Evolutionary conservation across 75 land plant species (phyloP), one percentile per base, ranked within the genome.

Genomic region (Ceratopteris richardii): DNA sequence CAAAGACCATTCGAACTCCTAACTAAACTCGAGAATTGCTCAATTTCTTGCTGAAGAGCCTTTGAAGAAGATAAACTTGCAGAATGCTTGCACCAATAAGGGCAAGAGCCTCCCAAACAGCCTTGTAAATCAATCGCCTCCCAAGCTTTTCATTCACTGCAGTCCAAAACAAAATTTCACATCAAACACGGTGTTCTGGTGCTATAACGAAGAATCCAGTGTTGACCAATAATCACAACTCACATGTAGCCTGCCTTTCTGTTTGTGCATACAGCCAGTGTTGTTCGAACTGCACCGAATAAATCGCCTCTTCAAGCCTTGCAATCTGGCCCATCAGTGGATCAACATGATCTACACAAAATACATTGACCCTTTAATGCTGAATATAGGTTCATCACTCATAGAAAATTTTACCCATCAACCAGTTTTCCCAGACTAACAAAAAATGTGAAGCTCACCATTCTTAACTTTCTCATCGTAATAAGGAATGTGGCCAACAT

Each of bases 261-360:
- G 92, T 90, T 57, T 80, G 82, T 44, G 96, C 96, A 48, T 80
- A 76, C 13, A 90, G 74, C 92, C 88, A 90, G 57, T 87, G 96
- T 51, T 90, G 96, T 66, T 87, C 96, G 69, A 87, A 90, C 51
- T 82, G 89, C n/a, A 90, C 82, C 51, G 77, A 71, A 66, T 87
- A 83, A 13, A 90, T 71, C 20, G 92, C 82, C 60, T 87, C 85
- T 65, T 87, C 85, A 29, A 90, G 53, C 59, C 79, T 83, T 11
- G 74, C 61, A 33, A 90, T 87, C 60, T 87, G 96, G 29, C 80
- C 77, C 65, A 87, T 57, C 57, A 90, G 54, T 19, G 96, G 92
- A 28, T 73, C 67, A 37, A 87, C 67, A 69, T 90, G 92, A 56
- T 90, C 96, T 90, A 82, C 77, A 76, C 10, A 64, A 25, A 31